Base-by-base conservation (phyloP, 257 asterid species). In the Capsicum chinense region DNA sequence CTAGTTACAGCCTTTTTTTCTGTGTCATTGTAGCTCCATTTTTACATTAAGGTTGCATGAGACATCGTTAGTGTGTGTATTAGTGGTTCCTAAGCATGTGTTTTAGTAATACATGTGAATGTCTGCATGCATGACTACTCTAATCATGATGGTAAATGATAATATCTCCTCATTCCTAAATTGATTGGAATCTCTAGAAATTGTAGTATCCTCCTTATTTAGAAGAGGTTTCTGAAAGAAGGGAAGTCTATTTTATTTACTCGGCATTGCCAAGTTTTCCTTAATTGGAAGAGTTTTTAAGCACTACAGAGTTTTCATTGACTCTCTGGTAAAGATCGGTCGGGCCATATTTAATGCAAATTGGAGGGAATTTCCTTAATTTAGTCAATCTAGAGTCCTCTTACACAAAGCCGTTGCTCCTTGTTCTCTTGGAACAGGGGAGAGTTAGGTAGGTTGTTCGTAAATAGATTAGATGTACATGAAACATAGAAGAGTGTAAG, bases 11-110 rank as follows among this genome's bases (percentile, higher is more conserved):
- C 73, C 60, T 14, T 56, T 56, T 56, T 14, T 14, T 17, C n/a
- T 4, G 19, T 56, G 60, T 56, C 7, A n/a, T 56, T 3, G 3
- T 56, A 56, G 60, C 60, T 56, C 15, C 47, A 66, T 33, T 64
- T 64, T 64, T 64, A 64, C 71, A 64, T 26, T 26, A 64, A 26
- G 71, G 44, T 64, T 66, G 47, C 73, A 0, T 66, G 73, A 17
- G 7, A 13, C 73, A 66, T 66, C 13, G 73, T 66, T 33, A 66
- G 35, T 67, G 50, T 35, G 47, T 66, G 50, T 35, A 35, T 19
- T 35, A 66, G 47, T 66, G 48, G 74, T 67, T 67, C 74, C 74
- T 67, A 67, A 67, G 50, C 74, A 67, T 67, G 50, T 67, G 48
- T 67, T 6, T 3, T 35, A 67, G 74, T 35, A 67, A 48, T 67